Evolutionary conservation across 257 asterid genomes (phyloP), one percentile per base, ranked within the genome.

Genomic region (Henckelia pumila): DNA sequence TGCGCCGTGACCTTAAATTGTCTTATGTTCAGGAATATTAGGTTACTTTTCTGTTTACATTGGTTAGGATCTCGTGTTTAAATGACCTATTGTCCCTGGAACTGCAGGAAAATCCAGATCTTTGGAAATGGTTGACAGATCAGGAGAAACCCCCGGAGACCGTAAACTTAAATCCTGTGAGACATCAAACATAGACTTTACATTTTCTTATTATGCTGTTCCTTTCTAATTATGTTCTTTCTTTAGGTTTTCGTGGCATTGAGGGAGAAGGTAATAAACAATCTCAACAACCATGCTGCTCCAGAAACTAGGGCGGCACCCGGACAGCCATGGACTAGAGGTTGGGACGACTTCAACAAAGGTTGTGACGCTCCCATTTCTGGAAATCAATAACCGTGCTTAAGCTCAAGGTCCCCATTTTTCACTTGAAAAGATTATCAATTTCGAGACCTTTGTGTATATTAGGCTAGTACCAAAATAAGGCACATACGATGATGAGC

Each of bases 301-400:
- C 96, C 95, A 0, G 98, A 84, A 79, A 92, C 98, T 4, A 82
- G 97, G 56, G 91, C 97, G 17, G 66, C 72, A 21, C 80, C 86
- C 3, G 98, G 98, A 14, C 85, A 83, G 69, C 76, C 88, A 14
- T 92, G 98, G 98, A 96, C 89, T 69, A 88, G 96, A 71, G 98
- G 98, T 40, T 92, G 98, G 97, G 97, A 92, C 66, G 98, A 89
- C 76, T 81, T 80, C 90, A 92, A 79, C 80, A 89, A 77, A 79
- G 90, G 94, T 17, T 84, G 83, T 20, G 96, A 92, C 61, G 65
- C 80, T 67, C 97, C 96, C 35, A 26, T 82, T 30, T 66, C 83
- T 8, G 97, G 97, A 10, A 89, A 92, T 76, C 98, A 89, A 86
- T 92, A 82, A 84, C 11, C 33, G 28, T 33, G 53, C 50, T 71